A percentile compares a stretch with the other conserved stretches of the same genome.
Evolutionary conservation across 768 basidiomycete genomes (phyloP).

Genomic region (Xanthoconium stramineum): DNA sequence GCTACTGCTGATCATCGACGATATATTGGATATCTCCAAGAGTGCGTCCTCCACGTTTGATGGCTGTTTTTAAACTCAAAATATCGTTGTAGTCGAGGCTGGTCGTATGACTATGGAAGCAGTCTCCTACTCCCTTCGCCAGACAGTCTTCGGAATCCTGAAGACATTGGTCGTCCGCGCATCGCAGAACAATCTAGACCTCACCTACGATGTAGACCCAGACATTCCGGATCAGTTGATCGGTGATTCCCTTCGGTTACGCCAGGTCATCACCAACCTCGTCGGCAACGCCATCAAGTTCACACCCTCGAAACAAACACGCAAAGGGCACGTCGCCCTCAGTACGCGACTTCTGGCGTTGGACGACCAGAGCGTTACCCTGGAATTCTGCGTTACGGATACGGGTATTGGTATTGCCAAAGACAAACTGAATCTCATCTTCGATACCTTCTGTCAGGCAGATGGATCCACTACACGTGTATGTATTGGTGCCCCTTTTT

Average conservation of each 20-base stretch:
- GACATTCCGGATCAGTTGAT: constrained; percentile 96
- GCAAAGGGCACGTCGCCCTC: constrained; percentile 87
- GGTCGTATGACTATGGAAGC: constrained; percentile 99
- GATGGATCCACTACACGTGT: constrained; percentile 97
- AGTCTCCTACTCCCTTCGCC: constrained; percentile 96
- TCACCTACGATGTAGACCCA: constrained; percentile 94
- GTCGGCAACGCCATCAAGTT: constrained; percentile 98
- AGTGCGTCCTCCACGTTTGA: constrained; percentile 55
- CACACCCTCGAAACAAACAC: constrained; percentile 73
- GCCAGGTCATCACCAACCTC: constrained; percentile 94
- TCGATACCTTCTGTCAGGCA: constrained; percentile 98
- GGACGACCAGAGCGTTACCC: constrained; percentile 80
- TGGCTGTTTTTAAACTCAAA: constrained; percentile 1
- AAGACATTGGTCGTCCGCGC: constrained; percentile 98
- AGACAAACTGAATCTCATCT: constrained; percentile 96
- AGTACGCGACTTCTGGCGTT: constrained; percentile 76
- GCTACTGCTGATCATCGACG: constrained; percentile 94
- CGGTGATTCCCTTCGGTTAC: constrained; percentile 90
- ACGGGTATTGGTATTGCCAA: constrained; percentile 99
- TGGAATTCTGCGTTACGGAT: constrained; percentile 97
- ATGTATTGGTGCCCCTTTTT: constrained; percentile 27
- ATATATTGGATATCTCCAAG: constrained; percentile 99
- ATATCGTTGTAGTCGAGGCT: constrained; percentile 72
- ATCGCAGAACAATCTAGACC: constrained; percentile 92
- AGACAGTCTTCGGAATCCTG: constrained; percentile 94